Evolutionary conservation across 1,284 basidiomycete genomes (phyloP), one percentile per base, ranked within the genome.

Genomic region (Rhodotorula sp.): DNA sequence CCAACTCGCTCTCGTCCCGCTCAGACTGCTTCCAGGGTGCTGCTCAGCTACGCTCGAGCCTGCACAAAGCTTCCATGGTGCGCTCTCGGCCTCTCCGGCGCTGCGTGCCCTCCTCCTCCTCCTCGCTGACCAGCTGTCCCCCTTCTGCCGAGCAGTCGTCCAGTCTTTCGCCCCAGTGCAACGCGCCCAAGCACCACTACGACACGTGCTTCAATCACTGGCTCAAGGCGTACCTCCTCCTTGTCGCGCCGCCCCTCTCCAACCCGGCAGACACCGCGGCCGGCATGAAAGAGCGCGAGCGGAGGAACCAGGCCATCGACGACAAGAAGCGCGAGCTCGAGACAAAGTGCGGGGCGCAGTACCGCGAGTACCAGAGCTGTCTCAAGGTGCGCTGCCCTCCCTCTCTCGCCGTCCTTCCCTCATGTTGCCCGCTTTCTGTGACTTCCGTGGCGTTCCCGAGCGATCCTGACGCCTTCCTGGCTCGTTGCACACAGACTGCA

Each of bases 151-250:
- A 23, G 56, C 65, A 74, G 73, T 46, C 73, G 2, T 74, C 73
- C 17, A 72, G 70, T 17, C 68, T 74, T n/a, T 62, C 67, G 8
- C 25, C 64, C 25, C 14, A 67, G 82, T 97, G 95, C 82, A 97
- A 94, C 7, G 90, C 91, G 0, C 85, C 94, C 67, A 97, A 97
- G 81, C 88, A 90, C 73, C 85, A 88, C 71, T 97, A 97, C 81
- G 94, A 97, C 81, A 84, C 89, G 0, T 97, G 95, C 84, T 97
- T 97, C 84, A 96, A 97, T 80, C 87, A 89, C 12, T 97, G 94
- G 95, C 94, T 97, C 79, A 92, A 94, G 80, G 91, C 91, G 34
- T 97, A 97, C 80, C 87, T 97, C 48, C 50, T 66, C 71, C 54
- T 67, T 61, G 56, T 76, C 52, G 67, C 70, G 17, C 67, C 71